These are phyloP conservation scores for Xylaria bambusicola DNA, from an alignment of 495 filamentous ascomycete species.

Conservation along the genomic window DNA sequence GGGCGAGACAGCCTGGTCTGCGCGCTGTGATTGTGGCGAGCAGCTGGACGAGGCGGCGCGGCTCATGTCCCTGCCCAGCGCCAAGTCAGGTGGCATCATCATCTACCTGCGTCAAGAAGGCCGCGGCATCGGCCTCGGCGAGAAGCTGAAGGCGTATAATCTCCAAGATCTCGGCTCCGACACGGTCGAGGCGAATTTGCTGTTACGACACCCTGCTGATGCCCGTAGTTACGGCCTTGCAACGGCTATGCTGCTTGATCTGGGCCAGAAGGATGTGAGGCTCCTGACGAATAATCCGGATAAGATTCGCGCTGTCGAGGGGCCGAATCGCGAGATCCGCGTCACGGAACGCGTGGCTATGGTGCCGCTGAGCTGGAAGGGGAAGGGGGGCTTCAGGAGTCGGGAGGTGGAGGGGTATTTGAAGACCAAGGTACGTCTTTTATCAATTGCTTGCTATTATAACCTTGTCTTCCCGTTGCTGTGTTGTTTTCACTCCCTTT, in stretches of 20 bases:
- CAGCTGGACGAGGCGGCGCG: conserved; percentile 95
- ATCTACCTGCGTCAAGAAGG: conserved; percentile 96
- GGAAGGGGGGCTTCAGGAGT: conserved; percentile 78
- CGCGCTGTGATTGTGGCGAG: conserved; percentile 96
- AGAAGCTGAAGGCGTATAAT: conserved; percentile 98
- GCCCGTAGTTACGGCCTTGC: conserved; percentile 91
- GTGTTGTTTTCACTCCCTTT: no score
- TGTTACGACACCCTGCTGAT: conserved; percentile 91
- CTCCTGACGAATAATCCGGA: conserved; percentile 98
- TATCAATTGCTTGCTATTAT: background rate
- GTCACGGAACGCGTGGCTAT: conserved; percentile 92
- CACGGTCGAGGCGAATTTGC: conserved; percentile 92
- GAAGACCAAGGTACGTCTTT: conserved; percentile 75
- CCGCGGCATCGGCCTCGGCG: conserved; percentile 87
- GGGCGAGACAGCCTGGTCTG: conserved; percentile 96
- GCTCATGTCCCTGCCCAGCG: conserved; percentile 78
- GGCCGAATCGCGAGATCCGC: conserved; percentile 79
- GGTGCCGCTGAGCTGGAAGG: conserved; percentile 94
- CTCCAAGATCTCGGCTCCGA: conserved; percentile 93
- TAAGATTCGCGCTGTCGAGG: conserved; percentile 92
- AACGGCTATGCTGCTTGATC: conserved; percentile 88
- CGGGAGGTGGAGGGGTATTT: conserved; percentile 91
- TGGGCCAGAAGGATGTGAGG: conserved; percentile 75
- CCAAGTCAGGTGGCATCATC: conserved; percentile 79
- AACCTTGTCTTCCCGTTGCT: no score